A percentile compares a stretch with the other conserved stretches of the same genome.
Conservation (phyloP, 306 rosid genomes). For the Castanea crenata region DNA sequence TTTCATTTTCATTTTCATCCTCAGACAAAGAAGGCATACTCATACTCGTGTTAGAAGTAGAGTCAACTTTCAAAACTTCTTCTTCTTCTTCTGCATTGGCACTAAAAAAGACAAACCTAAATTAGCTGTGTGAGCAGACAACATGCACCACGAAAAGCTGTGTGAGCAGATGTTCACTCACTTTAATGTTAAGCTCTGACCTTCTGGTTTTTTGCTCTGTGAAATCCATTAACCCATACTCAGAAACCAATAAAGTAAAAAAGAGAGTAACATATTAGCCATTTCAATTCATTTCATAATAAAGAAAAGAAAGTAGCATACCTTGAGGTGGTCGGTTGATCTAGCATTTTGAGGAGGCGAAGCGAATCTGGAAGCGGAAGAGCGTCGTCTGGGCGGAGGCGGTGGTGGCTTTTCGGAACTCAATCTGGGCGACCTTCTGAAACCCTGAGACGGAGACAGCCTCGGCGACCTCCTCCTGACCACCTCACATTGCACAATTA, state of each 20-base stretch:
- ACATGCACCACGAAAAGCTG: constrained; percentile 14
- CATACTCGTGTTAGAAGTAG: constrained; percentile 15
- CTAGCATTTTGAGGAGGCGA: background rate
- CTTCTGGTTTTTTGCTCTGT: constrained; percentile 41
- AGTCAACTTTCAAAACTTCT: background rate
- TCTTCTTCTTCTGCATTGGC: constrained; percentile 12
- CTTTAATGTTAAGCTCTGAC: constrained; percentile 39
- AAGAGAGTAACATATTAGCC: background rate
- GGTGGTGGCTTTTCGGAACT: background rate
- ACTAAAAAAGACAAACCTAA: constrained; percentile 37
- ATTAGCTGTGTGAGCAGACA: background rate
- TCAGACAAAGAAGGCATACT: constrained; percentile 17
- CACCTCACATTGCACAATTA: background rate
- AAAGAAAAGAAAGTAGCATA: too few species aligned
- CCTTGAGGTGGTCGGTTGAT: too few species aligned
- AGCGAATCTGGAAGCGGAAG: constrained; percentile 1
- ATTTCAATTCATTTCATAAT: too few species aligned
- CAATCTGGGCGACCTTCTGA: constrained; percentile 37
- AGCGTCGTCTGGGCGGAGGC: constrained; percentile 13
- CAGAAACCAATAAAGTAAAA: constrained; percentile 13
- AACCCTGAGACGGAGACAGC: background rate
- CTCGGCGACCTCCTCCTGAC: constrained; percentile 9
- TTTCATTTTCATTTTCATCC: constrained; percentile 38
- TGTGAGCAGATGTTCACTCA: constrained; percentile 42
- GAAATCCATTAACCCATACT: constrained; percentile 35